Evolutionary conservation across 352 stramenopile species (phyloP), one percentile per base, ranked within the genome.

Genomic region (Phytophthora foliorum): DNA sequence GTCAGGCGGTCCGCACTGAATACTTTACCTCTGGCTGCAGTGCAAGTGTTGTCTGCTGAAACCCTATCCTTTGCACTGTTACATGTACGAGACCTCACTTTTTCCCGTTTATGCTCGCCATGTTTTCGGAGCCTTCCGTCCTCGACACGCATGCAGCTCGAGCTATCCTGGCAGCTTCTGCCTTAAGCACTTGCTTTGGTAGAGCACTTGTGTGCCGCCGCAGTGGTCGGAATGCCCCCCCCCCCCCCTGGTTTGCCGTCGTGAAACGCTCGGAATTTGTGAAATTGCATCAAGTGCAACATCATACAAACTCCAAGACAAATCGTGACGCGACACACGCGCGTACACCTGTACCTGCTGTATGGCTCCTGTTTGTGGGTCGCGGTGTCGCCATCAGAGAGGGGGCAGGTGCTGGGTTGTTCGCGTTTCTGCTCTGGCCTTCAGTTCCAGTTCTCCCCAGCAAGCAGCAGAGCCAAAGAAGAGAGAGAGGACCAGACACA

Each of bases 321-420:
- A 77, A 67, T 7, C 66, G 69, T 86, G 78, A 86, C 69, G 78
- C 44, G 72, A 84, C 78, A 80, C 69, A 86, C 75, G 48, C 19
- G 75, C 69, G 55, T 31, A 82, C 75, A 74, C 22, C 42, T 44
- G 59, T 62, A 75, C 34, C 46, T 67, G 67, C 63, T 77, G 65
- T 64, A 27, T 36, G 53, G 49, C 41, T 44, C 32, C 34, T 50
- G 19, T 31, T 27, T 13, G n/a, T 50, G 42, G 57, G 51, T 69
- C 73, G 73, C 69, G 49, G 66, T 75, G 68, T 84, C 77, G 74
- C 74, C 51, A 67, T 64, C 63, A 67, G 57, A 72, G 50, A 67
- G 48, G 49, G 63, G 67, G 54, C 62, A 63, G 68, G 27, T 38
- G 22, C 34, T 52, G 67, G 73, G 62, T 81, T 80, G 74, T 69